These are phyloP conservation scores for Artomyces pyxidatus DNA, from an alignment of 768 basidiomycete genomes.

Conservation along the genomic window DNA sequence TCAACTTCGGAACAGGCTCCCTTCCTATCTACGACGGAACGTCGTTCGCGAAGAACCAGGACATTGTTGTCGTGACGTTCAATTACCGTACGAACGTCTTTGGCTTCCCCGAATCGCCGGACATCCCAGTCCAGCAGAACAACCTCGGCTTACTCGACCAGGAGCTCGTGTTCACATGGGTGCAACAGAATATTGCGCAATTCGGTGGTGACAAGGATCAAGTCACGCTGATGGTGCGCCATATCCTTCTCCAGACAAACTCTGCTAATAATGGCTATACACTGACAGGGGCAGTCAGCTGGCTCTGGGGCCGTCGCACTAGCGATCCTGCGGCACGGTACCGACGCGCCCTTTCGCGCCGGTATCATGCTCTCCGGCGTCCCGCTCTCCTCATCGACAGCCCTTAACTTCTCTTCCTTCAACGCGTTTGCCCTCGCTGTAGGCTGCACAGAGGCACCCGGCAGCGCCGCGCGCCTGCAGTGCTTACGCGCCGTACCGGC, in stretches of 20 bases:
- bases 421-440: slow-evolving; percentile 2
- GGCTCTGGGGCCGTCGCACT: not conserved
- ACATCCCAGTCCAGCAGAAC: not conserved
- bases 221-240: slow-evolving; percentile 25
- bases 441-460: slow-evolving; percentile 16
- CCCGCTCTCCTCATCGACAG: not conserved
- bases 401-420: slow-evolving; percentile 1
- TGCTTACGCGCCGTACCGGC: slow-evolving; percentile 20
- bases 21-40: slow-evolving; percentile 6
- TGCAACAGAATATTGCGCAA: slow-evolving; percentile 46
- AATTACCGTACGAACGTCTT: slow-evolving; percentile 11
- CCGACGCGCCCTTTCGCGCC: slow-evolving; percentile 4
- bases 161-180: slow-evolving; percentile 38
- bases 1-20: slow-evolving; percentile 1
- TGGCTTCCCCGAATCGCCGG: slow-evolving; percentile 5
- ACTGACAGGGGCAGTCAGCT: slow-evolving; percentile 6
- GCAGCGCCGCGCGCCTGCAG: slow-evolving; percentile 13
- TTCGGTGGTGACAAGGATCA: slow-evolving; percentile 55
- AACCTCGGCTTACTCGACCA: slow-evolving; percentile 7
- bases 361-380: slow-evolving; percentile 5
- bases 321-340: slow-evolving; percentile 1
- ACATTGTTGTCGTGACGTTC: slow-evolving; percentile 5
- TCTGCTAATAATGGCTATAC: no score
- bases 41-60: slow-evolving; percentile 8
- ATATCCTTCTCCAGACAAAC: not conserved